Conservation (phyloP, 2,329 filamentous ascomycete genomes). For the Verticillium isaacii region DNA sequence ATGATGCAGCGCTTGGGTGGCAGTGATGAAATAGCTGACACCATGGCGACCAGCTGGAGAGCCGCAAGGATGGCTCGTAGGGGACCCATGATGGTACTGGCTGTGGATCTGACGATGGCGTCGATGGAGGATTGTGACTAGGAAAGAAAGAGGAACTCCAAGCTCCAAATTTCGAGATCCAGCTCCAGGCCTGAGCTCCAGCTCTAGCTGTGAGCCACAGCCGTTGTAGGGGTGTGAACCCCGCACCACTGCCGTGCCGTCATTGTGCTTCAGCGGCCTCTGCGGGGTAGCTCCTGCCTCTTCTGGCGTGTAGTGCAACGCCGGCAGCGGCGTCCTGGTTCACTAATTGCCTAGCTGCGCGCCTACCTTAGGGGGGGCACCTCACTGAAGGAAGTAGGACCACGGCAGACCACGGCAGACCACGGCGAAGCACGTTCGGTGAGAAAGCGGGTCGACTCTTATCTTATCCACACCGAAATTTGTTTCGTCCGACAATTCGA, state of each 20-base stretch:
- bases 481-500: neutral
- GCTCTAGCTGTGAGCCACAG: neutral
- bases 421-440: neutral
- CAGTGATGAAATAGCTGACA: neutral
- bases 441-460: neutral
- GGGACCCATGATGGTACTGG: neutral
- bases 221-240: neutral
- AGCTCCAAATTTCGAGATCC: neutral
- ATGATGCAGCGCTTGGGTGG: constrained; percentile 29
- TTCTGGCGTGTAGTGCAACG: neutral
- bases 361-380: too few species aligned
- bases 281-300: neutral
- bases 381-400: too few species aligned
- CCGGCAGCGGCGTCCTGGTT: neutral
- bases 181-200: neutral
- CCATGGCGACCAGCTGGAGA: constrained; percentile 7
- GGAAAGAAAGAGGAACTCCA: neutral
- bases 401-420: too few species aligned
- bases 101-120: neutral
- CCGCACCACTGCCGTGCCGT: neutral
- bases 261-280: neutral
- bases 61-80: neutral
- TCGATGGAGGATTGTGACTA: neutral
- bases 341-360: too few species aligned
- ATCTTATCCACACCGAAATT: neutral